Percentiles rank a stretch among this genome's conserved stretches.
Conservation (phyloP, 2,329 filamentous ascomycete genomes). For the Macroventuria anomochaeta region DNA sequence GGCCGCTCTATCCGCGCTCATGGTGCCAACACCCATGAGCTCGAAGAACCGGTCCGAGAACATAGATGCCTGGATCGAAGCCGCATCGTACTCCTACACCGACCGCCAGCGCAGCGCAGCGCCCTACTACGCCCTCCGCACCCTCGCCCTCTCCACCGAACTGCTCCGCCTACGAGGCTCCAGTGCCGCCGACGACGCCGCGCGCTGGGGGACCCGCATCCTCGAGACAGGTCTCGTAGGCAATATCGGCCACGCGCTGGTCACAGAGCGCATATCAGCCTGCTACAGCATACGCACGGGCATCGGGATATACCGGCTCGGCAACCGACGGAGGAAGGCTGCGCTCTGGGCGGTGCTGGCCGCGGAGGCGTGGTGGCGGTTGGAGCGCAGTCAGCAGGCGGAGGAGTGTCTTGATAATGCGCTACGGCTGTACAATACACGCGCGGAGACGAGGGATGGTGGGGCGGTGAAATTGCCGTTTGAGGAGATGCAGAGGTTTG, state of each 20-base stretch:
- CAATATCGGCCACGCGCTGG: constrained; percentile 76
- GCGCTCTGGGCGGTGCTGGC: constrained; percentile 87
- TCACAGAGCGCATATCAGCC: constrained; percentile 84
- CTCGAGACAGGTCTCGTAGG: constrained; percentile 78
- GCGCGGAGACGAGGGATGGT: constrained; percentile 31
- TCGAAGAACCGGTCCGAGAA: constrained; percentile 81
- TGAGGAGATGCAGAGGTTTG: constrained; percentile 65
- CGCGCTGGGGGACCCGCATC: constrained; percentile 80
- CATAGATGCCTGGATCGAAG: constrained; percentile 86
- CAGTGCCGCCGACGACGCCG: constrained; percentile 82
- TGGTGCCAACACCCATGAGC: constrained; percentile 74
- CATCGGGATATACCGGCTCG: constrained; percentile 70
- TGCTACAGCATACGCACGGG: constrained; percentile 81
- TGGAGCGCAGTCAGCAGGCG: constrained; percentile 78
- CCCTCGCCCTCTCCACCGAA: constrained; percentile 77
- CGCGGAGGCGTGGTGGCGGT: constrained; percentile 80
- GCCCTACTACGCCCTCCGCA: constrained; percentile 80
- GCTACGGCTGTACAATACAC: constrained; percentile 58
- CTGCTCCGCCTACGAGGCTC: constrained; percentile 81
- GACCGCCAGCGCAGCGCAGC: constrained; percentile 73
- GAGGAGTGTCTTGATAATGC: constrained; percentile 79
- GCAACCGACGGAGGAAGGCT: constrained; percentile 79
- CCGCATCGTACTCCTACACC: constrained; percentile 89
- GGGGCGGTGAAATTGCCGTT: constrained; percentile 50
- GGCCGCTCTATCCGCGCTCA: constrained; percentile 82